Conservation (phyloP, 2,329 filamentous ascomycete genomes). For the Penicillium concentricum region DNA sequence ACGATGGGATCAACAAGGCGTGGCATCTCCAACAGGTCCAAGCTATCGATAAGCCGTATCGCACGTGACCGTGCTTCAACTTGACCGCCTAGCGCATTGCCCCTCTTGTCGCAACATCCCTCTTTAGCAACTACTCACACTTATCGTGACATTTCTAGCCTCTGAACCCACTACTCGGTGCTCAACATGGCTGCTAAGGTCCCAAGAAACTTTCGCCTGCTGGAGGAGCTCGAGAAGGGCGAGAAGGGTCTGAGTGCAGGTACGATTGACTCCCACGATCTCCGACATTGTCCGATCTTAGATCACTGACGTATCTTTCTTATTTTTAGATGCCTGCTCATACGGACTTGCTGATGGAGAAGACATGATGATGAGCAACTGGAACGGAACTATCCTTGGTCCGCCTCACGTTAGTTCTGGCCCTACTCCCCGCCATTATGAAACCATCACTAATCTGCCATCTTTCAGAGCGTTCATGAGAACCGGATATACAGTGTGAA, state of each 20-base stretch:
- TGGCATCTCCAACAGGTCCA: slow-evolving; percentile 25
- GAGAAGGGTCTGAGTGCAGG: slow-evolving; percentile 95
- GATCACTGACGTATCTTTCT: slow-evolving; percentile 24
- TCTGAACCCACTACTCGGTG: not conserved
- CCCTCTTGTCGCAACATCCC: slow-evolving; percentile 17
- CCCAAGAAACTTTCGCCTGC: slow-evolving; percentile 90
- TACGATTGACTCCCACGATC: slow-evolving; percentile 21
- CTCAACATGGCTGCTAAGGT: slow-evolving; percentile 67
- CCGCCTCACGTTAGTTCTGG: slow-evolving; percentile 77
- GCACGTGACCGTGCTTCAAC: slow-evolving; percentile 18
- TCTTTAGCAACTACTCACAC: not conserved
- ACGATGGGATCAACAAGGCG: slow-evolving; percentile 20
- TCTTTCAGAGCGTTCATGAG: slow-evolving; percentile 79
- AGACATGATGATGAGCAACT: slow-evolving; percentile 95
- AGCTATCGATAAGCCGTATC: slow-evolving; percentile 26
- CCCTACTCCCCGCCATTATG: not conserved
- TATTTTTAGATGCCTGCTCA: slow-evolving; percentile 78
- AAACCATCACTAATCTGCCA: slow-evolving; percentile 14
- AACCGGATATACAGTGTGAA: slow-evolving; percentile 98
- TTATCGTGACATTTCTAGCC: not conserved
- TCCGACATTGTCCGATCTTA: slow-evolving; percentile 7
- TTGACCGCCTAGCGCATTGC: slow-evolving; percentile 16
- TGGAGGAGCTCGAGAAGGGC: slow-evolving; percentile 98
- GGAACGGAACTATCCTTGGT: slow-evolving; percentile 96
- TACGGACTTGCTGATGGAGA: slow-evolving; percentile 93